Evolutionary conservation across 805 yeast genomes (phyloP), one percentile per base, ranked within the genome.

Genomic region (Isabelozyma gotoi): DNA sequence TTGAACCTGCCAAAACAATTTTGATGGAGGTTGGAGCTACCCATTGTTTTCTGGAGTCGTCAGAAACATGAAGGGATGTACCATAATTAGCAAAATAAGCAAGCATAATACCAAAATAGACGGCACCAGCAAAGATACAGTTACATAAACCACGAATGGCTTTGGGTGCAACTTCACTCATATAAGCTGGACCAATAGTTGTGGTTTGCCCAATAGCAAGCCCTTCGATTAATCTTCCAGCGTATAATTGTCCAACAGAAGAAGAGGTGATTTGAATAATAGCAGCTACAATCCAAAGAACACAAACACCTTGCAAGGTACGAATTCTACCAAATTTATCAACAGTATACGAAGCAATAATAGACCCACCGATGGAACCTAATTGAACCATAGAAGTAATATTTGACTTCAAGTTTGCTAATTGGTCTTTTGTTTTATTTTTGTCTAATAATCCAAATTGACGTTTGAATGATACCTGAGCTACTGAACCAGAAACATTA

Each of bases 301-400:
- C 16, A 47, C 77, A 73, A 12, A 70, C 63, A 2, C 53, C 55
- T 48, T 76, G 76, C 40, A 77, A 55, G 2, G 81, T 63, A 47
- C 76, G 57, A 40, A 74, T 63, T 48, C 82, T 65, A 12, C 84
- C 84, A 27, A 78, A 53, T 36, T 58, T 61, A 49, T 79, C 83
- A 34, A 70, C 73, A 1, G 77, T 52, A 41, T 61, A 67, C 55
- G 72, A 65, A 3, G 80, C 76, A 12, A 75, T 33, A 10, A 39
- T 2, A 36, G 80, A 66, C 18, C 84, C 84, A 27, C 74, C 81
- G 31, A 77, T 68, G 12, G 78, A 69, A 4, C 81, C 81, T 18
- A 79, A 53, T 51, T 75, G 80, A 8, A 78, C 83, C 82, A 79
- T 79, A 12, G 81, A 63, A 3, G 78, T 69, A 53, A 79, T 77